These are phyloP conservation scores for Aegilops bicornis DNA, from an alignment of 176 grass and related monocot genomes.

Conservation along the genomic window DNA sequence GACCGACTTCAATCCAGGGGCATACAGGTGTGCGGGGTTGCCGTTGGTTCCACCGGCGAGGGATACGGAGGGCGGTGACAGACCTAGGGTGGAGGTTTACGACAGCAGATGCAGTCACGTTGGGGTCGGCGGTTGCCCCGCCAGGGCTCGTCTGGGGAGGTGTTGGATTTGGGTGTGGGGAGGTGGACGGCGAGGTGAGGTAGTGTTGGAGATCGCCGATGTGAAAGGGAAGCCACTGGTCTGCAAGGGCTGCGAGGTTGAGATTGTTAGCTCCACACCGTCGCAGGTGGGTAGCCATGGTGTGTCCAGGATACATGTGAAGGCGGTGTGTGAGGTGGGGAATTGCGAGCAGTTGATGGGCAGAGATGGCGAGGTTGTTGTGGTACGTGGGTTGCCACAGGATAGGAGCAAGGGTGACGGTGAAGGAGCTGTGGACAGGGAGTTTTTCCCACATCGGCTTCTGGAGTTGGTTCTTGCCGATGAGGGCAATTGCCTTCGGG, in stretches of 20 bases:
- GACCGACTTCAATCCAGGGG: slow-evolving; percentile 41
- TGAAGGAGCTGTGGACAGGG: slow-evolving; percentile 30
- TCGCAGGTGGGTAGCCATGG: not conserved
- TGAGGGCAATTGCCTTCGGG: slow-evolving; percentile 39
- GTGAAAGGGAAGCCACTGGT: slow-evolving; percentile 52
- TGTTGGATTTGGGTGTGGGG: slow-evolving; percentile 21
- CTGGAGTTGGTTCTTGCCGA: slow-evolving; percentile 50
- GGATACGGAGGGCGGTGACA: slow-evolving; percentile 40
- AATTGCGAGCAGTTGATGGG: slow-evolving; percentile 30
- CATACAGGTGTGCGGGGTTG: slow-evolving; percentile 56
- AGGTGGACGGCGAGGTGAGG: slow-evolving; percentile 34
- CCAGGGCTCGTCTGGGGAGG: slow-evolving; percentile 48
- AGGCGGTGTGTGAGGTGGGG: slow-evolving; percentile 44
- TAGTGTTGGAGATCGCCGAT: slow-evolving; percentile 59
- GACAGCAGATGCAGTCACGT: slow-evolving; percentile 35
- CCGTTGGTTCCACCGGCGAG: slow-evolving; percentile 7
- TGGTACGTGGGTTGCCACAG: slow-evolving; percentile 46
- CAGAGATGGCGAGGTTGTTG: slow-evolving; percentile 37
- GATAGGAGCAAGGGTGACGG: slow-evolving; percentile 29
- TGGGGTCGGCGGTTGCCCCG: slow-evolving; percentile 52
- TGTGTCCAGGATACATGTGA: slow-evolving; percentile 56
- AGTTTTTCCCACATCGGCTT: slow-evolving; percentile 64
- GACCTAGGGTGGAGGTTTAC: slow-evolving; percentile 57
- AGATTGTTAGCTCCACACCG: slow-evolving; percentile 25
- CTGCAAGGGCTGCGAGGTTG: slow-evolving; percentile 57